A percentile compares a stretch with the other conserved stretches of the same genome.
phyloP scores from a whole-genome alignment of 2,329 filamentous ascomycete species.

The Penicillium sp. region DNA sequence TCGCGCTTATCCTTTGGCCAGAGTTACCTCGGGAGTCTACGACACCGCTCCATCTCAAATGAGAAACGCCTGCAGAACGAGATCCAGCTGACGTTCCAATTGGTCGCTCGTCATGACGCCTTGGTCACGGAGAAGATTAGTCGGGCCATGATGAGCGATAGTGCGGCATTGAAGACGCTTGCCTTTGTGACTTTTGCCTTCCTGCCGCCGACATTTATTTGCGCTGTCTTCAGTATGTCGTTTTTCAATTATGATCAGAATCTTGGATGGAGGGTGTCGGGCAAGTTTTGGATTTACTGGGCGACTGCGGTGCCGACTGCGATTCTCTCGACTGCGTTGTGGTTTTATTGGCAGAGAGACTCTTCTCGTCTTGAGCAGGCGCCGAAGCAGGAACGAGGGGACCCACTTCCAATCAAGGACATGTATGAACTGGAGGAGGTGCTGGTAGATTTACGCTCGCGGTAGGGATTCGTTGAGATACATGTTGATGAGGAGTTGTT shows the following conservation, averaged over 20 bases:
- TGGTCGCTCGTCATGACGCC: slow-evolving; percentile 34
- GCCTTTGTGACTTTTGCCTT: slow-evolving; percentile 53
- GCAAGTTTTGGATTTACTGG: slow-evolving; percentile 36
- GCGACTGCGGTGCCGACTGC: slow-evolving; percentile 30
- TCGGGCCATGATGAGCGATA: slow-evolving; percentile 40
- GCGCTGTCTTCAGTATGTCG: slow-evolving; percentile 35
- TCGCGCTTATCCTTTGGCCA: slow-evolving; percentile 25
- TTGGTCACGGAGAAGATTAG: not conserved
- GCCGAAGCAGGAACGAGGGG: no score
- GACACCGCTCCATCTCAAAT: slow-evolving; percentile 30
- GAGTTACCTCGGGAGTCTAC: slow-evolving; percentile 23
- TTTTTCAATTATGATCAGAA: slow-evolving; percentile 33
- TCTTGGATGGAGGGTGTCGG: slow-evolving; percentile 23
- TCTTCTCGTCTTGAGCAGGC: not conserved
- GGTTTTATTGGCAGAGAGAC: slow-evolving; percentile 21
- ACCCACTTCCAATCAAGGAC: no score
- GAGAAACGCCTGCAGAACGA: slow-evolving; percentile 34
- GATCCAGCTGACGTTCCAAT: slow-evolving; percentile 35
- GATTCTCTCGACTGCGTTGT: slow-evolving; percentile 16
- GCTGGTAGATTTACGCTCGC: no score
- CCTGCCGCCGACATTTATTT: slow-evolving; percentile 55
- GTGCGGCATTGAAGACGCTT: slow-evolving; percentile 55
- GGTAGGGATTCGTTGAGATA: no score
- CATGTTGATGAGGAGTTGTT: no score
- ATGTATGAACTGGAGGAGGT: no score